Base-by-base conservation (phyloP, 2,329 filamentous ascomycete genomes). In the Diaporthe batatas region DNA sequence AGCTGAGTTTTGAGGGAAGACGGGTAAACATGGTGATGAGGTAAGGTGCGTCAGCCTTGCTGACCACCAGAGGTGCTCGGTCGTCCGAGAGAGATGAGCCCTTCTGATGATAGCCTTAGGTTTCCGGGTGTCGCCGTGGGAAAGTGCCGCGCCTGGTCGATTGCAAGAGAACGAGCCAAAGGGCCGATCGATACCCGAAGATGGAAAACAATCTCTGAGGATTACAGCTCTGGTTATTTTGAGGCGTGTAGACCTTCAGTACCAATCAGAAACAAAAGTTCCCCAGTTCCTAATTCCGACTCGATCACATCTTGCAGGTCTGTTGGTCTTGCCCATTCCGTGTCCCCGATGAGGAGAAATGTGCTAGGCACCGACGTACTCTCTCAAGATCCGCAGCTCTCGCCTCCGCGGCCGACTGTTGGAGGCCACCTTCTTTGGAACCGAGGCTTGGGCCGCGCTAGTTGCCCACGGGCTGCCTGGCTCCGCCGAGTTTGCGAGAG, bases 1-100 rank as follows among this genome's bases (percentile, higher is more conserved):
- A 53, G 62, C 62, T 65, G 62, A 65, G 6, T 36, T 18, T 36
- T 36, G 34, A 69, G 67, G 34, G 39, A 69, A 58, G 25, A 44
- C 32, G 36, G 51, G 51, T 34, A 42, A 69, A 34, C 6, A 29
- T 36, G 54, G 67, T 42, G 39, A n/a, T 29, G n/a, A 39, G 36
- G 51, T 51, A 25, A 72, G 57, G 70, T 70, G 71, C 62, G 70
- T 67, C 65, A 54, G 65, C 70, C 34, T 51, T 25, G 73, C 73
- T 74, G 71, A 73, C 55, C 65, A 72, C 70, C 70, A 67, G 21
- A 36, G 32, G 6, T 65, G 59, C 18, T 67, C 42, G 49, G 71
- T 67, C 65, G 32, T 67, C 36, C 42, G 36, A 55, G 57, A 58
- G 39, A 29, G 57, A 51, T 51, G 51, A 32, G 53, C 34, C 49